Evolutionary conservation across 805 yeast species (phyloP), one percentile per base, ranked within the genome.

Genomic region (Wickerhamiella cacticola): DNA sequence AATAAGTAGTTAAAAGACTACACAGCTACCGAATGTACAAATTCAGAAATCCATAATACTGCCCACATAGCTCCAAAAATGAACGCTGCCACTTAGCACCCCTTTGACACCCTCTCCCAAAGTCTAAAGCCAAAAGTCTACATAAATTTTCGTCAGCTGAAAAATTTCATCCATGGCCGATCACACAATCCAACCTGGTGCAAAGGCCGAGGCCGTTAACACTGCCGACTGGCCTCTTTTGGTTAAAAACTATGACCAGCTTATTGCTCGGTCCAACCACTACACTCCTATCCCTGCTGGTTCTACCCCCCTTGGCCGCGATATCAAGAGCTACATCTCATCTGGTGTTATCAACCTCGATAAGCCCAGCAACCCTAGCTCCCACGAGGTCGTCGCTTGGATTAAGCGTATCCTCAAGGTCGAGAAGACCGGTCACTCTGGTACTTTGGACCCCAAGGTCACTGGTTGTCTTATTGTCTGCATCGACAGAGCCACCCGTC

Each of bases 321-420:
- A 87, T 67, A 71, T 92, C 58, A 84, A 84, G 68, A 74, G 84
- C 28, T 92, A 92, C 67, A 73, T 92, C 59, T 78, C 92, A 44
- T 80, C 95, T 5, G 98, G 98, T 74, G 95, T 92, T 46, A 89
- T 92, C 64, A 92, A 92, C 72, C 75, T 92, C 59, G 98, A 92
- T 71, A 92, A 92, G 62, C 98, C 98, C 57, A 84, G 96, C 23
- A 92, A 92, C 68, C 98, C 98, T 57, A 85, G 96, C 39, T 86
- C 96, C 48, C 98, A 92, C 70, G 98, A 92, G 73, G 98, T 92
- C 63, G 98, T 92, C 60, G 98, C 98, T 21, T 92, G 98, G 98
- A 79, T 92, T 62, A 92, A 92, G 72, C 76, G 97, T 67, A 92
- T 92, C 58, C 74, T 92, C 61, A 80, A 97, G 67, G 82, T 80